phyloP scores from a whole-genome alignment of 129 eudicot species.

The Helichrysum umbraculigerum region DNA sequence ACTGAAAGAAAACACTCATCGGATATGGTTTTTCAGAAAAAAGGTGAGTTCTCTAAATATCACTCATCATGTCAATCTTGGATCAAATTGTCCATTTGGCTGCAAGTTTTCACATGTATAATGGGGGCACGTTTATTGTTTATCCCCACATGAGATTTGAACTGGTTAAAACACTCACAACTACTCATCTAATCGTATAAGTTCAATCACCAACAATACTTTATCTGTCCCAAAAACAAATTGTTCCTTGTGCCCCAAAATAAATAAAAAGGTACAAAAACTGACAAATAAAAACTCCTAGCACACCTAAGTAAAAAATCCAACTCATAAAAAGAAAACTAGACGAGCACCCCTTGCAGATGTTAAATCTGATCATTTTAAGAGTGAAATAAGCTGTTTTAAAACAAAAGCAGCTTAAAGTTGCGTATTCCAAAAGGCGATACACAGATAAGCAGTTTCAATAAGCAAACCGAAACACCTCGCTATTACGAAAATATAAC shows the following conservation, averaged over 20 bases:
- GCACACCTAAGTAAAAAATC: too few species aligned
- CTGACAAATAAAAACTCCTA: too few species aligned
- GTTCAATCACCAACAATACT: background rate
- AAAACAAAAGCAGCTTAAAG: too few species aligned
- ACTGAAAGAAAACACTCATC: conserved; percentile 35
- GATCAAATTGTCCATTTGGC: background rate
- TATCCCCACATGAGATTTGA: background rate
- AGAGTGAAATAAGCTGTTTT: too few species aligned
- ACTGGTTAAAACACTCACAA: background rate
- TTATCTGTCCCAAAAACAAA: background rate
- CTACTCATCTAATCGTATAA: background rate
- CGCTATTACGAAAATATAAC: background rate
- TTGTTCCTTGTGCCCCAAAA: too few species aligned
- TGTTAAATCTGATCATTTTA: too few species aligned
- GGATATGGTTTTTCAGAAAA: background rate
- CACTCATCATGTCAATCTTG: background rate
- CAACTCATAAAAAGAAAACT: too few species aligned
- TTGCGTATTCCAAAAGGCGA: too few species aligned
- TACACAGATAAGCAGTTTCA: too few species aligned
- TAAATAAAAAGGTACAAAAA: too few species aligned
- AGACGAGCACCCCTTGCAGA: too few species aligned
- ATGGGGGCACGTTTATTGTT: background rate
- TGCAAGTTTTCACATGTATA: background rate
- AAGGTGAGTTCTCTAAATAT: background rate
- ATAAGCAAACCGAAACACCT: too few species aligned